Conservation (phyloP, 1,139 yeast species). For the Blastobotrys capitulatus region DNA sequence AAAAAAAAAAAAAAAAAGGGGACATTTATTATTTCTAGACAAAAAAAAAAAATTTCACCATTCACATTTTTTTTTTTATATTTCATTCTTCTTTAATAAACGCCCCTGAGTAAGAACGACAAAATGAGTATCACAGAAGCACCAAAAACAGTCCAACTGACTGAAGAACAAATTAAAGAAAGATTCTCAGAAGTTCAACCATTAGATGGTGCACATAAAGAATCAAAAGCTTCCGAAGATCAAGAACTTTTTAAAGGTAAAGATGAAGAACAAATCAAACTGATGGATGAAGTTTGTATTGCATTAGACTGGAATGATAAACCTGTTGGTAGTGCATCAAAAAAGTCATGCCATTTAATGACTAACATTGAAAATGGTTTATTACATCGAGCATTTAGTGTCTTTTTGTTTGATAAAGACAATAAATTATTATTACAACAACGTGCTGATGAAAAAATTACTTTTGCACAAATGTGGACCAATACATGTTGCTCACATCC, state of each 20-base stretch:
- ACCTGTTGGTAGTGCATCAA: conserved; percentile 91
- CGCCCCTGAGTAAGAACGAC: not conserved
- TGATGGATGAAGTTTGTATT: conserved; percentile 96
- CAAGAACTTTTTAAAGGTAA: conserved; percentile 62
- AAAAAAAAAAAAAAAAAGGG: not conserved
- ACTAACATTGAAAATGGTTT: conserved; percentile 77
- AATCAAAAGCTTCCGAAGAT: conserved; percentile 17
- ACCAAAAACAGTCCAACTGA: conserved; percentile 1
- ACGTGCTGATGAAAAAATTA: conserved; percentile 93
- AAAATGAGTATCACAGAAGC: not conserved
- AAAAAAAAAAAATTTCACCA: not conserved
- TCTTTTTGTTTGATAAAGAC: conserved; percentile 76
- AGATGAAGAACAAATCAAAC: conserved; percentile 86
- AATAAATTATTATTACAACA: conserved; percentile 80
- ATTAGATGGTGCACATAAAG: conserved; percentile 9
- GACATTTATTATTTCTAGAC: not conserved
- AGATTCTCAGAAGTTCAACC: conserved; percentile 19
- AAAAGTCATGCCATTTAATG: conserved; percentile 84
- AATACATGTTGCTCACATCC: conserved; percentile 99
- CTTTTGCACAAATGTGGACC: conserved; percentile 97
- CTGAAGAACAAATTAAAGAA: conserved; percentile 13
- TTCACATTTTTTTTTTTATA: not conserved
- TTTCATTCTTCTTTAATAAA: not conserved
- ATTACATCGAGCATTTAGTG: conserved; percentile 93
- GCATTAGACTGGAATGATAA: conserved; percentile 81